phyloP scores from a whole-genome alignment of 108 stramenopile species.

The Aurantiochytrium sp. region DNA sequence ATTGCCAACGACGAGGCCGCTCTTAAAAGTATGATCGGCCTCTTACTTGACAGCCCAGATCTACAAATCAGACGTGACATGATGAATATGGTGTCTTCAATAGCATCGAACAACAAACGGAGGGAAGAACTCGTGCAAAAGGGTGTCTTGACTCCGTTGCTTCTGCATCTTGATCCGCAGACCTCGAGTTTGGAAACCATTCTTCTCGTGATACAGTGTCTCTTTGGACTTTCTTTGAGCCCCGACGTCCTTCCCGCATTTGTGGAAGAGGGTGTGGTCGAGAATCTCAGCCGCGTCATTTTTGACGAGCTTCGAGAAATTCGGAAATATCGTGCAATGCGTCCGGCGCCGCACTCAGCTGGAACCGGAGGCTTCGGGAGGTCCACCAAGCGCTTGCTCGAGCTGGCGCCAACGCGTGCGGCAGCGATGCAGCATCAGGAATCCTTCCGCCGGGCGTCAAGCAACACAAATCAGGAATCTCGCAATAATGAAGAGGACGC shows the following conservation, averaged over 20 bases:
- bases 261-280: background rate
- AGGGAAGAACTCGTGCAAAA: background rate
- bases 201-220: background rate
- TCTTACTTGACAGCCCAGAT: background rate
- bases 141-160: background rate
- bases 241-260: background rate
- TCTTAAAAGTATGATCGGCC: background rate
- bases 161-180: background rate
- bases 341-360: background rate
- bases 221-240: background rate
- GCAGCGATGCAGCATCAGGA: too few relatives aligned
- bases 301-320: background rate
- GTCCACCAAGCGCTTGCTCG: background rate
- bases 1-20: background rate
- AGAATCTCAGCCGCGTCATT: background rate
- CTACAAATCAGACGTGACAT: background rate
- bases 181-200: background rate
- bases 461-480: too few relatives aligned
- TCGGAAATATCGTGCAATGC: background rate
- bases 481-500: too few relatives aligned
- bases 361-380: background rate
- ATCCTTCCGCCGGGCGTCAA: too few relatives aligned
- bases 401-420: background rate
- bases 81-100: background rate
- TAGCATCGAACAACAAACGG: background rate